Conservation (phyloP, 441 rosid species). For the Theobroma grandiflorum region DNA sequence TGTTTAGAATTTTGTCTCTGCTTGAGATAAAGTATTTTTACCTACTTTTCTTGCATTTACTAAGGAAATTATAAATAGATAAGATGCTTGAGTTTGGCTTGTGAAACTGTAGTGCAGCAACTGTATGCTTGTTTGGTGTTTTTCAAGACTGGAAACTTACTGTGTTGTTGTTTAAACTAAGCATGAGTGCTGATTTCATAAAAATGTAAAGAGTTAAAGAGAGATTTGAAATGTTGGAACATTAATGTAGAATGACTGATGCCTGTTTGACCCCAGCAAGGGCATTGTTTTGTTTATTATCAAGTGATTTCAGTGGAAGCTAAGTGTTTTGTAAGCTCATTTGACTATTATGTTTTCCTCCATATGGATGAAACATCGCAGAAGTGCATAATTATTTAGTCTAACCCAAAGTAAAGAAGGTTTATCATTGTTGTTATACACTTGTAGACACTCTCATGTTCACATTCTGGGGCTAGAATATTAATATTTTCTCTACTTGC, state of each 20-base stretch:
- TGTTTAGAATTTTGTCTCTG: not conserved
- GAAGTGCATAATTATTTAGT: not conserved
- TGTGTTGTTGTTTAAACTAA: conserved; percentile 11
- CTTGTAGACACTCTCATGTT: not conserved
- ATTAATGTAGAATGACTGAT: conserved; percentile 5
- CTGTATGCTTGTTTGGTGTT: conserved; percentile 5
- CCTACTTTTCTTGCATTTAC: not conserved
- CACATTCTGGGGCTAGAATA: conserved; percentile 14
- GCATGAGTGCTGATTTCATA: conserved; percentile 14
- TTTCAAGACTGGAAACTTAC: not conserved
- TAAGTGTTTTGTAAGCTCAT: not conserved
- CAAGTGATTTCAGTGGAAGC: not conserved
- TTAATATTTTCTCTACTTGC: not conserved
- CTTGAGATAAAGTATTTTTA: not conserved
- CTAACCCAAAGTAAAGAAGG: conserved; percentile 6
- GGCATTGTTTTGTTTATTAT: conserved; percentile 7
- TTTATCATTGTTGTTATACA: not conserved
- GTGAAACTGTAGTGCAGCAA: conserved; percentile 12
- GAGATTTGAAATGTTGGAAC: conserved; percentile 8
- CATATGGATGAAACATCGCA: not conserved
- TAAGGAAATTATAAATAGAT: not conserved
- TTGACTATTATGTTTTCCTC: not conserved
- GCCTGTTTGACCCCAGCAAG: not conserved
- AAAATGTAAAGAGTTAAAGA: not conserved
- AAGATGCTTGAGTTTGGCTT: conserved; percentile 21